Conservation (phyloP, 371 early-diverging fungal species). For the Cokeromyces recurvatus region DNA sequence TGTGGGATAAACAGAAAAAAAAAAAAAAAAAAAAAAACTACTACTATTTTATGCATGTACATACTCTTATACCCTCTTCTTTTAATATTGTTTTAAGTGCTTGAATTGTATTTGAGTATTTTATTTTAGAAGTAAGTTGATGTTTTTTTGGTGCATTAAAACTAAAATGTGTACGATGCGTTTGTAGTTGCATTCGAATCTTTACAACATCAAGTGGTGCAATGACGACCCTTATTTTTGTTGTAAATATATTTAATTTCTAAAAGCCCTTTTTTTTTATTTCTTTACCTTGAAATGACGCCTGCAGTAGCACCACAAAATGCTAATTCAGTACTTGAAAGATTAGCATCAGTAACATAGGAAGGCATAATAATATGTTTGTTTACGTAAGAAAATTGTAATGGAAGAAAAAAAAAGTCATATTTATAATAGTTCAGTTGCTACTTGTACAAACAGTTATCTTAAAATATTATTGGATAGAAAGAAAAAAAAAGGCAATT, state of each 20-base stretch:
- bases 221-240: constrained; percentile 64
- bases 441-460: too few relatives aligned
- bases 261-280: background rate
- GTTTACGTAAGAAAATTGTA: background rate
- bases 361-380: constrained; percentile 38
- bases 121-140: constrained; percentile 12
- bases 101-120: constrained; percentile 56
- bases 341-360: constrained; percentile 40
- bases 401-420: too few relatives aligned
- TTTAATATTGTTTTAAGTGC: constrained; percentile 51
- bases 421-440: too few relatives aligned
- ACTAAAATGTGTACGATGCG: constrained; percentile 24
- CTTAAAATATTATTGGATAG: too few relatives aligned
- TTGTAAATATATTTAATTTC: too few relatives aligned
- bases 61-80: constrained; percentile 75
- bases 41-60: too few relatives aligned
- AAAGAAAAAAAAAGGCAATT: too few relatives aligned
- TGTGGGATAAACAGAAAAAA: background rate
- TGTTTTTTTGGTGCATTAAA: background rate
- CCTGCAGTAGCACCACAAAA: constrained; percentile 70
- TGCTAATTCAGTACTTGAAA: constrained; percentile 52
- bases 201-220: constrained; percentile 94
- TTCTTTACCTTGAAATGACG: constrained; percentile 51
- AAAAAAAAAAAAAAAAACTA: too few relatives aligned
- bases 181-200: constrained; percentile 74